These are phyloP conservation scores for Talaromyces islandicus DNA, from an alignment of 2,329 filamentous ascomycete genomes.

Conservation along the genomic window DNA sequence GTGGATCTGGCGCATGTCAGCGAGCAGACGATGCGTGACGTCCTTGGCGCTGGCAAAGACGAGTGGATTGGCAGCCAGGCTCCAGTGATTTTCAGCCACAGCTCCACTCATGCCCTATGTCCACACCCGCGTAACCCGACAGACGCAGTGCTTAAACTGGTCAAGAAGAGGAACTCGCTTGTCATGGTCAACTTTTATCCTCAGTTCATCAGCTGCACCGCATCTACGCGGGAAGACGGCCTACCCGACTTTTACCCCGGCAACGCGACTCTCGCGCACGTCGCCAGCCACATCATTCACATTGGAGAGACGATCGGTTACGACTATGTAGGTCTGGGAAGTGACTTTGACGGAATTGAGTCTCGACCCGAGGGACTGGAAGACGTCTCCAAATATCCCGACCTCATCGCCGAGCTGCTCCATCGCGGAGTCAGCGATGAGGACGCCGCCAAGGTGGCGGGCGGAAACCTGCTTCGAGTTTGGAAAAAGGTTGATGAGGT, in stretches of 20 bases:
- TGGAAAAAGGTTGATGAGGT: slow-evolving; percentile 75
- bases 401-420: slow-evolving; percentile 69
- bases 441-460: slow-evolving; percentile 69
- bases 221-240: slow-evolving; percentile 53
- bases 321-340: slow-evolving; percentile 80
- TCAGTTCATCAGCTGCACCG: slow-evolving; percentile 72
- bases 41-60: slow-evolving; percentile 56
- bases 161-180: slow-evolving; percentile 65
- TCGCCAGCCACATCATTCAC: slow-evolving; percentile 73
- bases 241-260: slow-evolving; percentile 62
- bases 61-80: slow-evolving; percentile 68
- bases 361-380: slow-evolving; percentile 67
- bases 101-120: slow-evolving; percentile 72
- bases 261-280: slow-evolving; percentile 69
- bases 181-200: slow-evolving; percentile 91
- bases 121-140: slow-evolving; percentile 88
- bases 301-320: slow-evolving; percentile 81
- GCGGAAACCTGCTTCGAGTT: slow-evolving; percentile 75
- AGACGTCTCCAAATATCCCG: slow-evolving; percentile 78
- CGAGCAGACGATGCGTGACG: slow-evolving; percentile 77
- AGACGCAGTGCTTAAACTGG: slow-evolving; percentile 71
- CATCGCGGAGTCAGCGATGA: slow-evolving; percentile 65
- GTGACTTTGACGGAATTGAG: slow-evolving; percentile 71
- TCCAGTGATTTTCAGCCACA: slow-evolving; percentile 85
- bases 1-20: slow-evolving; percentile 79